Evolutionary conservation across 805 yeast genomes (phyloP).

Genomic region (Zygoascus biomembranicola): DNA sequence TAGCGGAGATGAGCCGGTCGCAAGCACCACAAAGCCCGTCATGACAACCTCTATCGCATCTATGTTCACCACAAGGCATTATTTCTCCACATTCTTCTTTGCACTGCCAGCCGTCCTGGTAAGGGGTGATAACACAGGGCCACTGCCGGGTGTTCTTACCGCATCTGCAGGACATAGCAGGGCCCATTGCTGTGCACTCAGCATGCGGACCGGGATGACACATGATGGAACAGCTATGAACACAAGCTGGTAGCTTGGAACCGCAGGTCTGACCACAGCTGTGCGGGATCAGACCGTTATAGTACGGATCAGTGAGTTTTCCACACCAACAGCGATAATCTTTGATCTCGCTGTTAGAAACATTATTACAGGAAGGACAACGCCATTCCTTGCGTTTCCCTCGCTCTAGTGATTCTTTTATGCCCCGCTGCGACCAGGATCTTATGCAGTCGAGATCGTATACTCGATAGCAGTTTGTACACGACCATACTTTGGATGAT

Average conservation of each 20-base stretch:
- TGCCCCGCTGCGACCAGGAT: slow-evolving; percentile 77
- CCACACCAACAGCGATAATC: slow-evolving; percentile 85
- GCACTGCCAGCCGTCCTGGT: slow-evolving; percentile 59
- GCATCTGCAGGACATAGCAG: slow-evolving; percentile 61
- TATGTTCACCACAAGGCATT: slow-evolving; percentile 66
- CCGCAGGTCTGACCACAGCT: slow-evolving; percentile 85
- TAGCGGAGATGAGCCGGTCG: slow-evolving; percentile 36
- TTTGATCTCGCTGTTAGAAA: slow-evolving; percentile 38
- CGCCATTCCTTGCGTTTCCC: slow-evolving; percentile 43
- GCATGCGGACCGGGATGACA: slow-evolving; percentile 93
- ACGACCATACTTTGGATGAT: slow-evolving; percentile 66
- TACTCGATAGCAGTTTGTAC: slow-evolving; percentile 68
- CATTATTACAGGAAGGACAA: slow-evolving; percentile 74
- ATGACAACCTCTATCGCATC: slow-evolving; percentile 60
- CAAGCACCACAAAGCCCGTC: slow-evolving; percentile 79
- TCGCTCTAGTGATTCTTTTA: slow-evolving; percentile 4
- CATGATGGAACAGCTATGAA: slow-evolving; percentile 62
- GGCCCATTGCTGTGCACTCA: slow-evolving; percentile 71
- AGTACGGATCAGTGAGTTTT: slow-evolving; percentile 54
- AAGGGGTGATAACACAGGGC: slow-evolving; percentile 69
- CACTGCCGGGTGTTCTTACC: slow-evolving; percentile 58
- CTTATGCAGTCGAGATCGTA: slow-evolving; percentile 79
- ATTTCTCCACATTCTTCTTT: slow-evolving; percentile 48
- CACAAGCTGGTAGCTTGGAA: slow-evolving; percentile 37
- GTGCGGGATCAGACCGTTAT: slow-evolving; percentile 54